phyloP scores from a whole-genome alignment of 352 stramenopile species.

The Phytophthora sojae region DNA sequence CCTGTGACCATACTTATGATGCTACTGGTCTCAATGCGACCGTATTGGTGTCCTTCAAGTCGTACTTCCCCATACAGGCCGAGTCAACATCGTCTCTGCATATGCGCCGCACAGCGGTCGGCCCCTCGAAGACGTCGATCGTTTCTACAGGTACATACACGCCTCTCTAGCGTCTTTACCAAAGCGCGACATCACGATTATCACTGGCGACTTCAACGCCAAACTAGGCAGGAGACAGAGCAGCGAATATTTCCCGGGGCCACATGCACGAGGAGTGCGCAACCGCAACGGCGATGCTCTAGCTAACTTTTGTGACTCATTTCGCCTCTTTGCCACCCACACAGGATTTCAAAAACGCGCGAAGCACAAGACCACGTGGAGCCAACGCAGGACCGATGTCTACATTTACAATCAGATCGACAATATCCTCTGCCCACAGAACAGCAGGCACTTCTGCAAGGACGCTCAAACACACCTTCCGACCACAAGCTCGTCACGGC shows the following conservation, averaged over 20 bases:
- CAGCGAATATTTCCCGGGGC: not conserved
- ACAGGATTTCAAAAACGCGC: not conserved
- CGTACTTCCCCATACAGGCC: not conserved
- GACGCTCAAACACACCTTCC: not conserved
- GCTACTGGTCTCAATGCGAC: not conserved
- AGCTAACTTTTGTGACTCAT: not conserved
- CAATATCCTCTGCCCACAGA: not conserved
- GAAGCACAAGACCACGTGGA: not conserved
- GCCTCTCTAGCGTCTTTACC: not conserved
- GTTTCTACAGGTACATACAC: not conserved
- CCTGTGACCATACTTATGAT: not conserved
- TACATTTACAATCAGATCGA: not conserved
- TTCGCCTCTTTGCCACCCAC: not conserved
- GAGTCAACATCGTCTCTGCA: not conserved
- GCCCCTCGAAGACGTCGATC: not conserved
- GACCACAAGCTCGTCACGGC: not conserved
- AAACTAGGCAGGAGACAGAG: not conserved
- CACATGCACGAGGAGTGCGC: not conserved
- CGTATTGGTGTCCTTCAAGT: not conserved
- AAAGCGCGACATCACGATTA: not conserved
- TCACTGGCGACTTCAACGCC: not conserved
- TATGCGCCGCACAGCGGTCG: not conserved
- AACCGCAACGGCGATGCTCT: not conserved
- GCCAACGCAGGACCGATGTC: not conserved
- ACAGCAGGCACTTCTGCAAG: not conserved